These are phyloP conservation scores for Decorospora gaudefroyi DNA, from an alignment of 2,329 filamentous ascomycete genomes.

Conservation along the genomic window DNA sequence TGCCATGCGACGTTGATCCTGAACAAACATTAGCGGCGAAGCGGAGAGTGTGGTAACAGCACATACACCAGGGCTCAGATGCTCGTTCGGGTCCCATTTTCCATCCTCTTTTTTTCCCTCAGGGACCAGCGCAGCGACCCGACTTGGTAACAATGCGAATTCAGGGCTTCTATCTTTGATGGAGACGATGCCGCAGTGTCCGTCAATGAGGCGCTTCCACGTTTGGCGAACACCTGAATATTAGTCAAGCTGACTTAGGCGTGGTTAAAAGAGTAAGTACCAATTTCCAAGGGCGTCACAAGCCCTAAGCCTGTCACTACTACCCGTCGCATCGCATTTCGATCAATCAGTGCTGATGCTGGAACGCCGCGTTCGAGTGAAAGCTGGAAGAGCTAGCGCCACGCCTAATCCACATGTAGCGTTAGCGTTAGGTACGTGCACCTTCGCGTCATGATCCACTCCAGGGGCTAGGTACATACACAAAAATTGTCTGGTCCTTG, in stretches of 20 bases:
- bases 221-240: slow-evolving; percentile 67
- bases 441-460: too few relatives aligned
- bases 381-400: slow-evolving; percentile 4
- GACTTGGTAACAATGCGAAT: slow-evolving; percentile 78
- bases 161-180: slow-evolving; percentile 64
- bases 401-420: slow-evolving; percentile 24
- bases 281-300: slow-evolving; percentile 74
- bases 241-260: slow-evolving; percentile 2
- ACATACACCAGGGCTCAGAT: slow-evolving; percentile 47
- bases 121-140: slow-evolving; percentile 82
- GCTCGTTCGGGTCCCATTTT: slow-evolving; percentile 55
- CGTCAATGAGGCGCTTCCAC: slow-evolving; percentile 79
- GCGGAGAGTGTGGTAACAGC: neutral
- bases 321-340: slow-evolving; percentile 56
- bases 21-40: slow-evolving; percentile 42
- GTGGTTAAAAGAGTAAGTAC: slow-evolving; percentile 39
- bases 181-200: slow-evolving; percentile 79
- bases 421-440: slow-evolving; percentile 4
- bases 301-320: slow-evolving; percentile 57
- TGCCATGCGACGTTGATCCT: slow-evolving; percentile 81
- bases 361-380: neutral
- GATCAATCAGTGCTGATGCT: slow-evolving; percentile 30
- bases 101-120: slow-evolving; percentile 52
- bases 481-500: too few relatives aligned
- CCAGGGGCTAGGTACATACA: too few relatives aligned